Evolutionary conservation across 495 filamentous ascomycete species (phyloP), one percentile per base, ranked within the genome.

Genomic region (Evansstolkia leycettana): DNA sequence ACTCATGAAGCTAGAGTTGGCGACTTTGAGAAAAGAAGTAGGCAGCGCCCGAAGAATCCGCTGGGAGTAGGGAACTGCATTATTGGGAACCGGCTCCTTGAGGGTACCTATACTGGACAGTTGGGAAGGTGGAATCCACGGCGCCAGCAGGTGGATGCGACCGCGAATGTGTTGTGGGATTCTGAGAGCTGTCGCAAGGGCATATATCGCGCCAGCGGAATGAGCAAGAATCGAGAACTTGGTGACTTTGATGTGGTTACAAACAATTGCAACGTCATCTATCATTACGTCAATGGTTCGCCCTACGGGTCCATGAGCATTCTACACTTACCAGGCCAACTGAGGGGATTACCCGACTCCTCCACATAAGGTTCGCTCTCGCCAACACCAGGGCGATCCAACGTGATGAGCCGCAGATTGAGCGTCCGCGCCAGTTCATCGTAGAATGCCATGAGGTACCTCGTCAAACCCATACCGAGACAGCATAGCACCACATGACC

Each of bases 141-240:
- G 90, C 2, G 90, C 89, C 9, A 99, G 69, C 7, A 99, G 76
- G 57, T 99, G 90, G 16, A 99, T 89, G 20, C 84, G 82, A 17
- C 92, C 89, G 11, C 89, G 79, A 42, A 99, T 90, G 53, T 94
- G 84, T 45, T 94, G 86, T 11, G 92, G 89, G 68, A 99, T 90
- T 29, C 90, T 81, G 17, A 99, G 69, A 4, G 92, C 90, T 0
- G 92, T 96, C 13, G 90, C 92, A 17, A 99, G 75, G 17, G 90
- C 92, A 49, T 99, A 99, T 38, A 99, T 94, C 13, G 90, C 92
- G 15, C 90, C 90, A 7, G 90, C 90, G 7, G 87, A 94, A 53
- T 99, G 90, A n/a, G 92, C 90, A 5, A 99, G 70, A 20, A 99
- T 85, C 11, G 88, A 95, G 56, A 99, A 96, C 42, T 94, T 94